phyloP scores from a whole-genome alignment of 805 yeast species.

The Starmerella sp. region DNA sequence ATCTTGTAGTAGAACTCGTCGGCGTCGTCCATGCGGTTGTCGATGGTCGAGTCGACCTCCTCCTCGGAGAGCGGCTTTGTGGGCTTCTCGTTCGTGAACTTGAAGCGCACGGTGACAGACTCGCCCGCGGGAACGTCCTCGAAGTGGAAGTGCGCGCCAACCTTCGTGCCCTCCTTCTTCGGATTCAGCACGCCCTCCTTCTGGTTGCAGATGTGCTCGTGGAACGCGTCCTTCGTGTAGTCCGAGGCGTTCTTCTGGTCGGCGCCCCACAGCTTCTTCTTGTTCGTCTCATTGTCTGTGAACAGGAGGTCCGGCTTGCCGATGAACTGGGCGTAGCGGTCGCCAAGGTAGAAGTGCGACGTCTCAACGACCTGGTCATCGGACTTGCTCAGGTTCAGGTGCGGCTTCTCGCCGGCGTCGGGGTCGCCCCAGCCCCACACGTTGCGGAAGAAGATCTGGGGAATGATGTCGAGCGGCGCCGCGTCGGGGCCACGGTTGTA shows the following conservation, averaged over 20 bases:
- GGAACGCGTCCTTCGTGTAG: slow-evolving; percentile 83
- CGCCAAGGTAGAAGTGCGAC: slow-evolving; percentile 60
- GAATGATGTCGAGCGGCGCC: slow-evolving; percentile 80
- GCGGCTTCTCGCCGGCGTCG: slow-evolving; percentile 24
- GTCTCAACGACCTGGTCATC: slow-evolving; percentile 39
- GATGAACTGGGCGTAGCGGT: slow-evolving; percentile 46
- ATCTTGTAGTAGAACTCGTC: slow-evolving; percentile 87
- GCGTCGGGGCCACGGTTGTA: slow-evolving; percentile 70
- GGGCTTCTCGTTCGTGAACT: slow-evolving; percentile 39
- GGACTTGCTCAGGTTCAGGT: slow-evolving; percentile 35
- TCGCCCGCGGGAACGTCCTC: slow-evolving; percentile 77
- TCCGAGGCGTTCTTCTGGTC: slow-evolving; percentile 43
- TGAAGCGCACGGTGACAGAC: slow-evolving; percentile 73
- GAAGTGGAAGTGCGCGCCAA: slow-evolving; percentile 73
- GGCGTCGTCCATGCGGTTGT: slow-evolving; percentile 71
- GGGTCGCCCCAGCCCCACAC: slow-evolving; percentile 79
- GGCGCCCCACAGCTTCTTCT: slow-evolving; percentile 46
- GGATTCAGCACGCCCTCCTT: slow-evolving; percentile 58
- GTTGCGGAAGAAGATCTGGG: slow-evolving; percentile 75
- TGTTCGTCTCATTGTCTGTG: slow-evolving; percentile 84
- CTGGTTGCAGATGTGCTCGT: slow-evolving; percentile 61
- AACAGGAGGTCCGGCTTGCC: slow-evolving; percentile 50
- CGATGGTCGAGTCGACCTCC: slow-evolving; percentile 57
- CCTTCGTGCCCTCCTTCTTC: slow-evolving; percentile 60
- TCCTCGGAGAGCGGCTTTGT: slow-evolving; percentile 49